phyloP scores from a whole-genome alignment of 192 early-diverging fungal genomes.

The Gamsiella multidivaricata region DNA sequence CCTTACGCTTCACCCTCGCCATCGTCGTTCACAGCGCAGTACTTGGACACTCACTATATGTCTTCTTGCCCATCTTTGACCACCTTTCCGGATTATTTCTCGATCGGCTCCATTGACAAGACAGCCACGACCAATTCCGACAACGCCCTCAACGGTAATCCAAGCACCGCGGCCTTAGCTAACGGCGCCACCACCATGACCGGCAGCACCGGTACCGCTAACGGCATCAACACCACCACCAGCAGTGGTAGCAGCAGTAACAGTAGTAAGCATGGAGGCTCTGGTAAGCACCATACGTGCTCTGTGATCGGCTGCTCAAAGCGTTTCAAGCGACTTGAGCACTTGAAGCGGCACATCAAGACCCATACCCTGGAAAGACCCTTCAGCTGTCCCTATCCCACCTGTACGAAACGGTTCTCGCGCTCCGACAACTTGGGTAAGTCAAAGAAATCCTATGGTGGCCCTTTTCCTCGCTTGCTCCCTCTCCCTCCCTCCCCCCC shows the following conservation, averaged over 20 bases:
- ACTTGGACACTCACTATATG: not conserved
- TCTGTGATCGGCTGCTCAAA: conserved; percentile 59
- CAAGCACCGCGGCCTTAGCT: not conserved
- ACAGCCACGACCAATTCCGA: conserved; percentile 16
- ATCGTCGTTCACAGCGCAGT: not conserved
- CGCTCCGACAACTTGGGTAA: conserved; percentile 65
- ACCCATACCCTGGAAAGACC: conserved; percentile 70
- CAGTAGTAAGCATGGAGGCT: conserved; percentile 45
- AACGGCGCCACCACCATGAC: not conserved
- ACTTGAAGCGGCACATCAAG: conserved; percentile 66
- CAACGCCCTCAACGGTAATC: not conserved
- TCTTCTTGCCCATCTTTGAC: not conserved
- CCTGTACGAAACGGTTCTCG: conserved; percentile 68
- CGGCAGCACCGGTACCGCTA: not conserved
- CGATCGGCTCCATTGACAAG: too few species aligned
- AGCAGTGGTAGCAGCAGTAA: conserved; percentile 14
- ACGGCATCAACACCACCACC: conserved; percentile 1
- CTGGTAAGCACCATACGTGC: conserved; percentile 62
- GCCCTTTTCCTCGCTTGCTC: too few species aligned
- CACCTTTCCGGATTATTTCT: too few species aligned
- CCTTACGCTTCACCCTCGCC: not conserved
- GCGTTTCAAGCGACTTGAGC: conserved; percentile 68
- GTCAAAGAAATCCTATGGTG: not conserved
- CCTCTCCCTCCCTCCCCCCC: too few species aligned
- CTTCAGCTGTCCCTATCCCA: conserved; percentile 57